These are phyloP conservation scores for Populus davidiana DNA, from an alignment of 345 rosid genomes.

Conservation along the genomic window DNA sequence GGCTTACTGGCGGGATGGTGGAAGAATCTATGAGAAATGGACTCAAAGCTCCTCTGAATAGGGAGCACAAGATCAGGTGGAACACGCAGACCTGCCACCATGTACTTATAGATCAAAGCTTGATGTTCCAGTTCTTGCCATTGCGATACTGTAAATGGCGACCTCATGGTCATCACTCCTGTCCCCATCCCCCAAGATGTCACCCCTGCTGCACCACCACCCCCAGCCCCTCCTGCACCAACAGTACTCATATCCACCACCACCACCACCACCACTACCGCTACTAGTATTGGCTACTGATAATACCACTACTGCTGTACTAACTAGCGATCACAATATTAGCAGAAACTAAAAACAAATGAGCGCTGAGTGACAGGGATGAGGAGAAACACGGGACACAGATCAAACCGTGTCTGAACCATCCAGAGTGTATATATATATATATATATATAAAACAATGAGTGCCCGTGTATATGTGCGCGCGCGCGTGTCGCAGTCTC, in stretches of 20 bases:
- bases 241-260: slow-evolving; percentile 28
- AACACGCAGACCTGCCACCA: slow-evolving; percentile 57
- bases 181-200: slow-evolving; percentile 16
- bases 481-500: too few relatives aligned
- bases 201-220: slow-evolving; percentile 18
- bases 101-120: slow-evolving; percentile 57
- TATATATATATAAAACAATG: too few relatives aligned
- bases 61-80: slow-evolving; percentile 57
- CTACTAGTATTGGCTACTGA: not conserved
- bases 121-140: slow-evolving; percentile 63
- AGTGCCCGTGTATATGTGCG: not conserved
- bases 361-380: slow-evolving; percentile 10
- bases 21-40: slow-evolving; percentile 49
- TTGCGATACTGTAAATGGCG: slow-evolving; percentile 54
- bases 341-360: slow-evolving; percentile 3
- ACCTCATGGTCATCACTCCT: slow-evolving; percentile 37
- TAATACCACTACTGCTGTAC: not conserved
- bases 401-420: slow-evolving; percentile 36
- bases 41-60: slow-evolving; percentile 48
- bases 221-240: slow-evolving; percentile 17
- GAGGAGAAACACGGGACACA: slow-evolving; percentile 30
- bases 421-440: not conserved
- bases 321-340: not conserved
- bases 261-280: slow-evolving; percentile 14
- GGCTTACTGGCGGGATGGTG: slow-evolving; percentile 46